A percentile compares a stretch with the other conserved stretches of the same genome.
Conservation (phyloP, 148 eudicot genomes). For the Suaeda aralocaspica region DNA sequence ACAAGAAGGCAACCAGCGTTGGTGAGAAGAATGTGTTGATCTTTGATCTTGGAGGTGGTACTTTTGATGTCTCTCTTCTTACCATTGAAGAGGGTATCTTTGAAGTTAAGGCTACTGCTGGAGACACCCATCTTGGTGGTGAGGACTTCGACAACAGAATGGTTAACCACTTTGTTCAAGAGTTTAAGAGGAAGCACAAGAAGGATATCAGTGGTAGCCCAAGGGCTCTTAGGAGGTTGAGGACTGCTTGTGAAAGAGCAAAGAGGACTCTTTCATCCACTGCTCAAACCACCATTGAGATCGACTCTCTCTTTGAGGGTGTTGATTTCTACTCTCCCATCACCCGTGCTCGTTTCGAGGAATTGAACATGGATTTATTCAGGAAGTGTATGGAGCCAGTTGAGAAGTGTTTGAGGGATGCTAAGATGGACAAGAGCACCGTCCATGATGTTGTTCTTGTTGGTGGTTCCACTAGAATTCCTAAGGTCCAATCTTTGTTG, state of each 20-base stretch:
- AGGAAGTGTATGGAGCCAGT: slow-evolving; percentile 39
- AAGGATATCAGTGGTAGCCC: slow-evolving; percentile 34
- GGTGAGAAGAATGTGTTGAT: slow-evolving; percentile 34
- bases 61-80: slow-evolving; percentile 25
- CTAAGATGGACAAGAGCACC: slow-evolving; percentile 33
- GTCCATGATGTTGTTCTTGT: slow-evolving; percentile 26
- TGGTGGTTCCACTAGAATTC: slow-evolving; percentile 20
- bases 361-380: slow-evolving; percentile 35
- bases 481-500: slow-evolving; percentile 13
- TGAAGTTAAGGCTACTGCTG: slow-evolving; percentile 21
- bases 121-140: slow-evolving; percentile 19
- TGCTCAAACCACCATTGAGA: slow-evolving; percentile 31
- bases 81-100: slow-evolving; percentile 25
- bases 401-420: slow-evolving; percentile 36
- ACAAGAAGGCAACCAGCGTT: slow-evolving; percentile 33
- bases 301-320: slow-evolving; percentile 33
- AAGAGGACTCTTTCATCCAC: slow-evolving; percentile 33
- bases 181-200: slow-evolving; percentile 35
- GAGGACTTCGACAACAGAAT: slow-evolving; percentile 33
- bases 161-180: slow-evolving; percentile 35
- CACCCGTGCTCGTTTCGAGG: slow-evolving; percentile 37
- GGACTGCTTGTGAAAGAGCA: slow-evolving; percentile 36
- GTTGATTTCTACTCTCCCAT: slow-evolving; percentile 36
- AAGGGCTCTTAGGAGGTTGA: slow-evolving; percentile 34
- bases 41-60: slow-evolving; percentile 36